phyloP scores from a whole-genome alignment of 768 basidiomycete genomes.

The Phaeotremella skinneri region DNA sequence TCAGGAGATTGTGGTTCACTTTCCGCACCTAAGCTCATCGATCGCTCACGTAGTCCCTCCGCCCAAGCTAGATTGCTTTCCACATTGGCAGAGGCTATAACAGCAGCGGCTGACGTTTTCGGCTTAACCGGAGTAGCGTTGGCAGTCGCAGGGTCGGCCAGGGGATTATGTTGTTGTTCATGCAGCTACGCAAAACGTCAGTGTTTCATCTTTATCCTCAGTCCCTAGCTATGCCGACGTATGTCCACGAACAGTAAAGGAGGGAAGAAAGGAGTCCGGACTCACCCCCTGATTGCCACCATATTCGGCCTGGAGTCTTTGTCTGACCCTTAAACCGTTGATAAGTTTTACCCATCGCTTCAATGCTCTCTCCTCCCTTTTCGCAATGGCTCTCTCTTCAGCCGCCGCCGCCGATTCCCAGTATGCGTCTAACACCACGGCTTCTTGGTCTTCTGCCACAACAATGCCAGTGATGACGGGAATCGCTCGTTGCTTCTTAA shows the following conservation, averaged over 20 bases:
- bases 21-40: neutral
- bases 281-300: slow-evolving; percentile 39
- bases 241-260: neutral
- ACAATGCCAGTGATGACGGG: slow-evolving; percentile 85
- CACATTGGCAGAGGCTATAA: slow-evolving; percentile 11
- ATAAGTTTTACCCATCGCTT: slow-evolving; percentile 87
- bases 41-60: slow-evolving; percentile 2
- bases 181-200: slow-evolving; percentile 22
- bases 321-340: slow-evolving; percentile 80
- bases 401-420: slow-evolving; percentile 75
- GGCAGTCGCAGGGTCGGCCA: slow-evolving; percentile 19
- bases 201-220: too few relatives aligned
- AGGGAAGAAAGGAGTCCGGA: neutral
- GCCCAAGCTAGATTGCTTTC: slow-evolving; percentile 16
- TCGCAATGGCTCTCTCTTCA: slow-evolving; percentile 70
- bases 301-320: slow-evolving; percentile 79
- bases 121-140: slow-evolving; percentile 3
- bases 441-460: slow-evolving; percentile 75
- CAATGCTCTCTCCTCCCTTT: slow-evolving; percentile 72
- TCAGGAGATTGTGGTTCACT: neutral
- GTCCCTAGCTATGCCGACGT: neutral
- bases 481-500: slow-evolving; percentile 83
- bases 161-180: slow-evolving; percentile 31
- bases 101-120: slow-evolving; percentile 13
- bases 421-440: slow-evolving; percentile 74